Evolutionary conservation across 139 green algal genomes (phyloP), one percentile per base, ranked within the genome.

Genomic region (Closterium sp.): DNA sequence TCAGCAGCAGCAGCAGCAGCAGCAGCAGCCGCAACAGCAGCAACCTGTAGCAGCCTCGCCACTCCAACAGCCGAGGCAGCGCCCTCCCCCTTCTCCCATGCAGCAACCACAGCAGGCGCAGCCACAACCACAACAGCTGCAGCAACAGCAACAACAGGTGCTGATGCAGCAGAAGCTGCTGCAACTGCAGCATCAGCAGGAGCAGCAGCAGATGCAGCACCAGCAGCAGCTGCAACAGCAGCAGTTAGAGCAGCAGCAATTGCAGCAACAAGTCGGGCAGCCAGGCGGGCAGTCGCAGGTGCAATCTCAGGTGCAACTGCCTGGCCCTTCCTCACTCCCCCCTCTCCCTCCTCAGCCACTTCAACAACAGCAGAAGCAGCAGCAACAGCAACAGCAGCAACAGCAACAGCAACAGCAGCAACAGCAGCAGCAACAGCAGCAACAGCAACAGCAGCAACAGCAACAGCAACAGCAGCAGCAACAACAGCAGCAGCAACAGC

Each of bases 171-270:
- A 31, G 86, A 28, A 29, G 86, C 29, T 31, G 19, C 86, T 31
- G 28, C 86, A 89, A 29, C 22, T 31, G 86, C 30, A 42, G 86
- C 22, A 50, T 31, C 86, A 89, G 86, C 29, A 29, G 86, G 29
- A 89, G 86, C 86, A 42, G 29, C 31, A 50, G 86, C 86, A 42
- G 86, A 31, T 50, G 31, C 86, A 89, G 31, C 86, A 89, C n/a
- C 86, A 89, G 19, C 28, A 42, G 30, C 86, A 28, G 86, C 28
- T 62, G 86, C n/a, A 50, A 3, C 28, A 38, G 31, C 86, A 89
- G 9, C 86, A 50, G 86, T 28, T 45, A 17, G 30, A 27, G 28
- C 28, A 50, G 29, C 29, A 50, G 86, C 30, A 28, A 29, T n/a
- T n/a, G 38, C 38, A 50, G n/a, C n/a, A n/a, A n/a, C n/a, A n/a